Evolutionary conservation across 805 yeast species (phyloP), one percentile per base, ranked within the genome.

Genomic region (Pichia scutulata): DNA sequence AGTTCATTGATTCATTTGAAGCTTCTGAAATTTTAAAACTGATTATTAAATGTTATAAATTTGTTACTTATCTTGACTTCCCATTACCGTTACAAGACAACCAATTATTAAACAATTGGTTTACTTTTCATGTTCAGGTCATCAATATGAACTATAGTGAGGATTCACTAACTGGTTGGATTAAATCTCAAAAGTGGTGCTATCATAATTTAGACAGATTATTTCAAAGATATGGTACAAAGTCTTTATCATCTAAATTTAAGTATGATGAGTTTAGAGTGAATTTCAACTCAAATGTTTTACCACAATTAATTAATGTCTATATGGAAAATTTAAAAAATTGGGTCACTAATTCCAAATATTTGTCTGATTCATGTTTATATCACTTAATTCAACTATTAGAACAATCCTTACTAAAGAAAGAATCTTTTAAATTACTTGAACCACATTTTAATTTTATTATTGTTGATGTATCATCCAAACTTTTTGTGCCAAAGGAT

Each of bases 121-220:
- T 87, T 2, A 78, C 80, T 48, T 77, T 93, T 55, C 92, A 89
- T 57, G 82, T 87, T 41, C 72, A 75, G 10, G 76, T 86, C 6
- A 79, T 88, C 46, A 76, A 76, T 55, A 74, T 80, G 69, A 71
- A 70, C 9, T 68, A 82, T 21, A 93, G 95, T 1, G 53, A 62
- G 0, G 73, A 75, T 41, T 78, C 80, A 2, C 52, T 73, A 53
- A 71, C 77, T 57, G 83, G 80, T 45, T 86, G 84, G 84, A 82
- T 72, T 62, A 92, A 81, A 68, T 78, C 81, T 57, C 90, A 77
- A 70, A 93, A 92, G 65, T 92, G 98, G 97, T 80, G 95, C 0
- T 82, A 81, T 60, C 89, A 88, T 23, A 89, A 87, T 63, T 63
- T 90, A 40, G 77, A 75, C 56, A 77, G 95, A 56, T 63, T 89